Conservation (phyloP, 345 rosid genomes). For the Euphorbia lathyris region DNA sequence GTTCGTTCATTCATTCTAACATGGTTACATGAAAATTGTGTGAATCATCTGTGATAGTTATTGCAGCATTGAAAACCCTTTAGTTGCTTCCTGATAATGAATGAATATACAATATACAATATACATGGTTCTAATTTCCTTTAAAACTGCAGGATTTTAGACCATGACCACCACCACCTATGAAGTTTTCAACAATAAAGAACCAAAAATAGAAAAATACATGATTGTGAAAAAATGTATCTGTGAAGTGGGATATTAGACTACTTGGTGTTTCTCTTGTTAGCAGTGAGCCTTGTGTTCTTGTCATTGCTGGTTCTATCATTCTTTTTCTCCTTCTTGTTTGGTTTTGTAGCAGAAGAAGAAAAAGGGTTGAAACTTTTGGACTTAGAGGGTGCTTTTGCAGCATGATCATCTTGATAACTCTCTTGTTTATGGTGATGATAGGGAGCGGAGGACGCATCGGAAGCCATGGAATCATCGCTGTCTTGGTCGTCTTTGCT, state of each 20-base stretch:
- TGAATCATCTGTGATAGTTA: not conserved
- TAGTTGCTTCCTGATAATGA: not conserved
- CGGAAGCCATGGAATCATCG: slow-evolving; percentile 80
- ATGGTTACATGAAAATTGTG: not conserved
- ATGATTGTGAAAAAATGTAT: not conserved
- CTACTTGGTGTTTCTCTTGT: slow-evolving; percentile 27
- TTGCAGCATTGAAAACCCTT: not conserved
- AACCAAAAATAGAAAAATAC: too few species aligned
- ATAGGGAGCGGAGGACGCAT: slow-evolving; percentile 70
- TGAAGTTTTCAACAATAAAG: not conserved
- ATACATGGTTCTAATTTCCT: not conserved
- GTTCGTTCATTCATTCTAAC: not conserved
- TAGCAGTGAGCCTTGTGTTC: slow-evolving; percentile 17
- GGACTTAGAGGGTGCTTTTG: slow-evolving; percentile 17
- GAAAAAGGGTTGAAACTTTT: slow-evolving; percentile 27
- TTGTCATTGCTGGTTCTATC: slow-evolving; percentile 21
- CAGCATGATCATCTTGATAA: slow-evolving; percentile 10
- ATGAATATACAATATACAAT: not conserved
- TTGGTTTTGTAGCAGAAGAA: slow-evolving; percentile 27
- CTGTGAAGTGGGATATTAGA: not conserved
- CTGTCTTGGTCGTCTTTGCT: slow-evolving; percentile 48
- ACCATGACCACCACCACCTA: not conserved
- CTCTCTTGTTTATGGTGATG: slow-evolving; percentile 26
- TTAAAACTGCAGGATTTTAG: not conserved
- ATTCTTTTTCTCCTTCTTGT: slow-evolving; percentile 30